Percentiles rank a stretch among this genome's conserved stretches.
Evolutionary conservation across 148 eudicot species (phyloP).

Genomic region (Simmondsia chinensis): DNA sequence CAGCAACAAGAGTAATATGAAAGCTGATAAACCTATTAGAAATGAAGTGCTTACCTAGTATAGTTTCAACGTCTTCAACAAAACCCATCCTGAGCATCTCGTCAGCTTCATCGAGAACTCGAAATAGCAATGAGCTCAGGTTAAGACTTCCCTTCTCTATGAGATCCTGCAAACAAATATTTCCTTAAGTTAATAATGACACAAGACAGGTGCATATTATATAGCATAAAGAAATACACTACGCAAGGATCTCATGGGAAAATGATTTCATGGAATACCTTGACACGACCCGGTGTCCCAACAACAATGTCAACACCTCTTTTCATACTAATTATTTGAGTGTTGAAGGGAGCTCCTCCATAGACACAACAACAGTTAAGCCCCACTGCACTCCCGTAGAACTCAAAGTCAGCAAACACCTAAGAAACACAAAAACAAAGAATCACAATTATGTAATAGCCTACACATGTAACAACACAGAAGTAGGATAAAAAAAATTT

Average conservation of each 20-base stretch:
- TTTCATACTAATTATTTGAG: conserved; percentile 45
- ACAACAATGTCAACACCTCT: conserved; percentile 83
- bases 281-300: conserved; percentile 88
- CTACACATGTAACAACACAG: neutral
- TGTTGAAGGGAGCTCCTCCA: conserved; percentile 63
- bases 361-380: conserved; percentile 55
- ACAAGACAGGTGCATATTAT: neutral
- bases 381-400: conserved; percentile 63
- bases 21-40: no score
- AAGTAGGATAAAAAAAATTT: neutral
- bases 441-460: neutral
- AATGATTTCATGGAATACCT: conserved; percentile 32
- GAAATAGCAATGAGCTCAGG: conserved; percentile 67
- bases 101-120: conserved; percentile 96
- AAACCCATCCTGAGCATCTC: conserved; percentile 95
- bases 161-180: conserved; percentile 46
- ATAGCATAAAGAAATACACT: neutral
- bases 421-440: conserved; percentile 12
- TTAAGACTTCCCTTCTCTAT: conserved; percentile 65
- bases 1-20: no score
- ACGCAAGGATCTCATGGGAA: neutral
- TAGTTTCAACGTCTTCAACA: conserved; percentile 89
- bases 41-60: conserved; percentile 42
- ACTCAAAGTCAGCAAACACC: conserved; percentile 70
- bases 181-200: neutral